Evolutionary conservation across 495 filamentous ascomycete genomes (phyloP), one percentile per base, ranked within the genome.

Genomic region (Penicillium coprophilum): DNA sequence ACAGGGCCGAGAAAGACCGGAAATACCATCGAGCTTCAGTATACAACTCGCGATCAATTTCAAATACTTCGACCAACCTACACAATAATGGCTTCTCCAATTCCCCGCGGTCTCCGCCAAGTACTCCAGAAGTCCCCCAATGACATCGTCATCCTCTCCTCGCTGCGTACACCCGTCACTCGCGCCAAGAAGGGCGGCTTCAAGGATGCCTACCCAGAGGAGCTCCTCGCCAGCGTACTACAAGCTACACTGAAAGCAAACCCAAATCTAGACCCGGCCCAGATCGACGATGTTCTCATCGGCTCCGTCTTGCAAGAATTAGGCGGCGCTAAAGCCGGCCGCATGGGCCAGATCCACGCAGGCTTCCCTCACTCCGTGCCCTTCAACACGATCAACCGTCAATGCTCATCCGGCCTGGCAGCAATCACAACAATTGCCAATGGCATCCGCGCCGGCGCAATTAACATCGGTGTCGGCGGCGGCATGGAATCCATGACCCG

Each of bases 401-500:
- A 92, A 32, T 97, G 92, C 71, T 82, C 86, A 11, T 90, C 86
- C 6, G 86, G 87, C 10, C 78, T 96, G 36, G 84, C 87, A 59
- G 82, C 85, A 36, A 87, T 97, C 57, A 87, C 88, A 4, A 72
- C 71, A 30, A 76, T 94, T 1, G 85, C 87, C 2, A 82, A 87
- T 23, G 79, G 85, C 44, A 94, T 96, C 60, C 80, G 82, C 34
- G 77, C 83, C 0, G 90, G 84, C 1, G 82, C 83, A 56, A 86
- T 94, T 53, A 80, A 85, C 62, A 75, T 89, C n/a, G 92, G 91
- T 57, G 83, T 97, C 50, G 92, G 86, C 34, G 92, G 87, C 20
- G 92, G 92, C 17, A 95, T 93, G 87, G 92, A 96, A 79, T 89
- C 85, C 68, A 96, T 96, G 92, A 95, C 89, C 46, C 73, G 87